These are phyloP conservation scores for Lepidium campestre DNA, from an alignment of 441 rosid species.

Conservation along the genomic window DNA sequence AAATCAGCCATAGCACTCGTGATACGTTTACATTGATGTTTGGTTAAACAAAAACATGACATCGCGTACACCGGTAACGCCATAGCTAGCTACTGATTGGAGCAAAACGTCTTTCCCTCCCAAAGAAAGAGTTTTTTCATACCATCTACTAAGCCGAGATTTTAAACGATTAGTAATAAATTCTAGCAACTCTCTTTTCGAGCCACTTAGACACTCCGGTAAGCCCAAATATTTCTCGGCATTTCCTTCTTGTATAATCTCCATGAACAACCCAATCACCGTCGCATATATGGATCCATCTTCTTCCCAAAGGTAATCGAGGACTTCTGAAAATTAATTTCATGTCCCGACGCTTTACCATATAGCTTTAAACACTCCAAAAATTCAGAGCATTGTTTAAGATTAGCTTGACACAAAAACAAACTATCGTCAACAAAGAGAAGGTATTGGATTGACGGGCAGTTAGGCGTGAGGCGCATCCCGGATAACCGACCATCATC, in stretches of 20 bases:
- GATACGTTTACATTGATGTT: not conserved
- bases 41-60: rapidly evolving
- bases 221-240: rapidly evolving
- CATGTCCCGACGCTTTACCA: rapidly evolving
- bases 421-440: not conserved
- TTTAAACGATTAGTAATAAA: not conserved
- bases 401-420: not conserved
- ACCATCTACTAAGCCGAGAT: not conserved
- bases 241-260: not conserved
- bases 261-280: not conserved
- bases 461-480: too few relatives aligned
- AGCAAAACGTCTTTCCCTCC: not conserved
- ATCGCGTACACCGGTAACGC: not conserved
- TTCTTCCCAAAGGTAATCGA: not conserved
- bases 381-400: not conserved
- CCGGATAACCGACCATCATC: too few relatives aligned
- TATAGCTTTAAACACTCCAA: not conserved
- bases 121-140: not conserved
- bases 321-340: not conserved
- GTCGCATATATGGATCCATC: rapidly evolving
- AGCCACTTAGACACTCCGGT: not conserved
- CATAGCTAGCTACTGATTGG: not conserved
- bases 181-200: not conserved
- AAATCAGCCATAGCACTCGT: not conserved
- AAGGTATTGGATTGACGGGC: not conserved